Percentiles rank a stretch among this genome's conserved stretches.
These are phyloP conservation scores for Polyrhizophydium stewartii DNA, from an alignment of 371 early-diverging fungal species.

Conservation along the genomic window DNA sequence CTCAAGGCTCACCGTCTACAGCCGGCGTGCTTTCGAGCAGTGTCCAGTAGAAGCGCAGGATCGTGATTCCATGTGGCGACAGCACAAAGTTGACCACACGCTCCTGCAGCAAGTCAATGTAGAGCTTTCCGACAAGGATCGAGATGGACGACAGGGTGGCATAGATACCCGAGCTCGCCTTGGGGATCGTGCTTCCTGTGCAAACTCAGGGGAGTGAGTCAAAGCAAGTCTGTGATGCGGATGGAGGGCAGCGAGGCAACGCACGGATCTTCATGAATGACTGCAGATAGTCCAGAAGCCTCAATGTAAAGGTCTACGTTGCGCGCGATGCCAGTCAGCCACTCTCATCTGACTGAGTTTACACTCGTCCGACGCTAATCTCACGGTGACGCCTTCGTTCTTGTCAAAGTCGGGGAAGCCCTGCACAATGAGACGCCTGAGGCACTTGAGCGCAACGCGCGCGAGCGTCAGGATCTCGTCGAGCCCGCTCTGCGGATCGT, in stretches of 20 bases:
- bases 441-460: constrained; percentile 59
- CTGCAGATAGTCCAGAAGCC: constrained; percentile 52
- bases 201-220: too few species aligned
- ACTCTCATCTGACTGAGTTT: too few species aligned
- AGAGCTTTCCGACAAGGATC: constrained; percentile 78
- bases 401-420: constrained; percentile 74
- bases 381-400: too few species aligned
- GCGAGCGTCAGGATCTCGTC: constrained; percentile 29
- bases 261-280: constrained; percentile 55
- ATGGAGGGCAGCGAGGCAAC: constrained; percentile 13
- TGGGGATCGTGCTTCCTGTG: too few species aligned
- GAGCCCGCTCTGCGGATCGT: background rate
- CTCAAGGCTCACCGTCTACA: background rate
- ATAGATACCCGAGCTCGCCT: background rate
- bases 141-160: constrained; percentile 47
- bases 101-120: constrained; percentile 57
- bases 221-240: too few species aligned
- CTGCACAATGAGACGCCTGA: constrained; percentile 66
- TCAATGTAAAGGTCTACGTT: too few species aligned
- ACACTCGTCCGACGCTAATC: too few species aligned
- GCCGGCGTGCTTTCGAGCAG: constrained; percentile 25
- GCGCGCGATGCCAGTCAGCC: too few species aligned
- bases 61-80: constrained; percentile 51
- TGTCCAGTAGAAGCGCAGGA: constrained; percentile 77
- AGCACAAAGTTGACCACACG: constrained; percentile 70